A percentile compares a stretch with the other conserved stretches of the same genome.
These are phyloP conservation scores for Kodamaea lidongshanica DNA, from an alignment of 805 yeast genomes.

Conservation along the genomic window DNA sequence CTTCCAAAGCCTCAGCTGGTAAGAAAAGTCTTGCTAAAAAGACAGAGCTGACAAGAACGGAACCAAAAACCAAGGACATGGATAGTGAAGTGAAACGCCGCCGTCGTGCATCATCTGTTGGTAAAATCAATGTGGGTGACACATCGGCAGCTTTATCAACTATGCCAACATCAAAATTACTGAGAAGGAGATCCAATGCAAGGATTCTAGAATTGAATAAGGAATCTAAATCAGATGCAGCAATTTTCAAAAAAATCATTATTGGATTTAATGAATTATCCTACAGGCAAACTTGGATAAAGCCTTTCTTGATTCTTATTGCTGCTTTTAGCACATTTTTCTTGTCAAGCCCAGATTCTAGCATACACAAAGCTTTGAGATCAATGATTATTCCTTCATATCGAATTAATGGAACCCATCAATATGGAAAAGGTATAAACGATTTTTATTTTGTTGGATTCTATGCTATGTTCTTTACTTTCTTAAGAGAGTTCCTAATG, in stretches of 20 bases:
- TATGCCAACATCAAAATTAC: slow-evolving; percentile 44
- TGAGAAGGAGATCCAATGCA: slow-evolving; percentile 29
- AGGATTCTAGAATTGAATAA: slow-evolving; percentile 26
- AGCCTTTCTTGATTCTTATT: slow-evolving; percentile 49
- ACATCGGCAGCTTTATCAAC: slow-evolving; percentile 64
- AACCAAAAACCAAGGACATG: no score
- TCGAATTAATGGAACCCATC: slow-evolving; percentile 51
- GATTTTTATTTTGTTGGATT: slow-evolving; percentile 77
- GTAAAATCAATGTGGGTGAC: slow-evolving; percentile 71
- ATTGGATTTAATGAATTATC: slow-evolving; percentile 53
- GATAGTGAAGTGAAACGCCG: no score
- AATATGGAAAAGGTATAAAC: slow-evolving; percentile 81
- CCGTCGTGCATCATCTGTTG: slow-evolving; percentile 64
- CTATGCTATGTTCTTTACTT: slow-evolving; percentile 83
- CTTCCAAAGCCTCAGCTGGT: no score
- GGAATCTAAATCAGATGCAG: slow-evolving; percentile 39
- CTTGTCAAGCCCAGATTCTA: slow-evolving; percentile 51
- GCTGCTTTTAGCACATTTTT: slow-evolving; percentile 40
- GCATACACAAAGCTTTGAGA: slow-evolving; percentile 51
- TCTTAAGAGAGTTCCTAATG: slow-evolving; percentile 87
- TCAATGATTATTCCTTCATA: slow-evolving; percentile 63
- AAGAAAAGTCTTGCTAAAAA: no score
- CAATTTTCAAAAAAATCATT: slow-evolving; percentile 49
- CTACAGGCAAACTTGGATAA: slow-evolving; percentile 64
- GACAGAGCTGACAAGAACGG: no score